Base-by-base conservation (phyloP, 768 basidiomycete genomes). In the Suillus subalutaceus region DNA sequence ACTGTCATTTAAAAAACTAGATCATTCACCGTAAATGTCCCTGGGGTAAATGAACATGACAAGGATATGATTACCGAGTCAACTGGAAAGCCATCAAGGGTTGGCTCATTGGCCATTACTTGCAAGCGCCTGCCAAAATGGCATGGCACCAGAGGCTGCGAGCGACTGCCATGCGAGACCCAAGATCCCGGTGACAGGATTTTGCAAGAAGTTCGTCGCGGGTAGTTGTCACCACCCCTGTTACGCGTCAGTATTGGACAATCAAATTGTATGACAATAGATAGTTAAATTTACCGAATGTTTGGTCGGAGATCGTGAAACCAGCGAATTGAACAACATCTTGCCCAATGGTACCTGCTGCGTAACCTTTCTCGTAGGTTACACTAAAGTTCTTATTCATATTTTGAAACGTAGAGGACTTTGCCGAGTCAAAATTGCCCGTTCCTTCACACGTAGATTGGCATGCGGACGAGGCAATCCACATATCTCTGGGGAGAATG, bases 311-410 rank as follows among this genome's bases (percentile, higher is more conserved):
- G 26, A 93, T 75, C 1, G 81, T 81, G 71, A 93, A 93, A 7
- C 84, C 84, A 15, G 86, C 89, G 85, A 96, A 85, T 55, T 77
- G 73, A n/a, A 94, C 90, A n/a, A 83, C 86, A 57, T 96, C 94
- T 63, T 77, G 62, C 0, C 78, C 84, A 2, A 92, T 71, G 1
- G 73, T 71, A 4, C 87, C 87, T 20, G 64, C 68, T 1, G 84
- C 87, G 8, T 73, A 67, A 7, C 85, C 87, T 43, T 76, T 81
- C 20, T 83, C 84, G 66, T 86, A 86, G 15, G 74, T 77, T 64
- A 85, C 78, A 4, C 63, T 59, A 70, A 86, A 85, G 5, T 65
- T 23, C 3, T 63, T 71, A 6, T 73, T 69, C 8, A 78, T 72
- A 10, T 76, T 75, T 38, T 74, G 72, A 68, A 83, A 82, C 15